phyloP scores from a whole-genome alignment of 495 filamentous ascomycete species.

The Gamarada debralockiae region DNA sequence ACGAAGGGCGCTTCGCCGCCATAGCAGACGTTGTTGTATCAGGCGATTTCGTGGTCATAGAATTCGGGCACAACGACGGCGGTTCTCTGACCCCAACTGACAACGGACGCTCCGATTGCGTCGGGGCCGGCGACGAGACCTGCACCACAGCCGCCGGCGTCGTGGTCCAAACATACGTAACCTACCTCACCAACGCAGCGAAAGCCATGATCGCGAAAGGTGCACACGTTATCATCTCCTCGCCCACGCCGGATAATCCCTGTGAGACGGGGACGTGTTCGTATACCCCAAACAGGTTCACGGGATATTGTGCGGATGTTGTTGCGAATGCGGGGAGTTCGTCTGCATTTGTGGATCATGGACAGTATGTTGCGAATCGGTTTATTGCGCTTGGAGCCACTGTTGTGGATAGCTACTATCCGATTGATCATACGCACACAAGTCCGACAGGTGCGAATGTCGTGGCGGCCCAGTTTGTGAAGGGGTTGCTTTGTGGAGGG shows the following conservation, averaged over 20 bases:
- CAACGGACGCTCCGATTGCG: conserved; percentile 58
- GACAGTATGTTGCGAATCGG: conserved; percentile 47
- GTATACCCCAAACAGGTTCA: conserved; percentile 46
- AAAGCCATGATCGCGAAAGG: conserved; percentile 51
- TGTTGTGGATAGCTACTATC: conserved; percentile 46
- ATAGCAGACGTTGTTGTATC: conserved; percentile 42
- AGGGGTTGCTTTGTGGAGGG: conserved; percentile 46
- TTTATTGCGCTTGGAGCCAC: conserved; percentile 45
- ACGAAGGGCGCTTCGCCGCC: conserved; percentile 55
- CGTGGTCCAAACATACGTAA: conserved; percentile 22
- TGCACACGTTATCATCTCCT: conserved; percentile 57
- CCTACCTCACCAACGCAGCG: conserved; percentile 52
- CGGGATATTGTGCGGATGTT: conserved; percentile 50
- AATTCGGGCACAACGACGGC: conserved; percentile 62
- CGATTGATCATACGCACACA: conserved; percentile 64
- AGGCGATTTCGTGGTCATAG: conserved; percentile 41
- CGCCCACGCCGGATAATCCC: conserved; percentile 58
- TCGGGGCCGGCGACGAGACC: conserved; percentile 48
- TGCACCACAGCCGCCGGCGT: conserved; percentile 34
- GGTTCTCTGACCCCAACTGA: conserved; percentile 50
- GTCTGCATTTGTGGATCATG: conserved; percentile 59
- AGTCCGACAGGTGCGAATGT: conserved; percentile 53
- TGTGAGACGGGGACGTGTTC: conserved; percentile 53
- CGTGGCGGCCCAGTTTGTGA: conserved; percentile 58
- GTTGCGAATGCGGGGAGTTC: conserved; percentile 36